Conservation (phyloP, 208 protist genomes). For the Crithidia acanthocephali region DNA sequence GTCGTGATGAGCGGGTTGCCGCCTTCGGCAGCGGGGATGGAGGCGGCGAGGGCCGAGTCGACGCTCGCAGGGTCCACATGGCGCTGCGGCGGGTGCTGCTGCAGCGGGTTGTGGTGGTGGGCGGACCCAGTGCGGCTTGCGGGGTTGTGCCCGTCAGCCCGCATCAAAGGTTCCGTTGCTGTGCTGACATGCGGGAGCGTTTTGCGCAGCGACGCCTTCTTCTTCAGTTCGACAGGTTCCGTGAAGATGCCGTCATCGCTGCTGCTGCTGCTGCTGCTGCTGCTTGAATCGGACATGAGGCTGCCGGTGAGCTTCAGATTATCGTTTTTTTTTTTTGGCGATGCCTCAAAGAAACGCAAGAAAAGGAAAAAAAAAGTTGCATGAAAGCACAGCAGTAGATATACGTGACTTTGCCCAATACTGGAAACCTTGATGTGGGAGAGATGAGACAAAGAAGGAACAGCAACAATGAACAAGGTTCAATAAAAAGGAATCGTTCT, state of each 20-base stretch:
- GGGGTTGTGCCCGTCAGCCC: not conserved
- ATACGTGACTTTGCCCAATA: too few relatives aligned
- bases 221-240: constrained; percentile 17
- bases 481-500: too few relatives aligned
- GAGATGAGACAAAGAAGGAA: too few relatives aligned
- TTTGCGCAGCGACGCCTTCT: not conserved
- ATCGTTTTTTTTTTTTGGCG: constrained; percentile 15
- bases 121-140: not conserved
- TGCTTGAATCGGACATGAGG: constrained; percentile 9
- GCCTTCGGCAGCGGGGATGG: not conserved
- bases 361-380: constrained; percentile 1
- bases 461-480: too few relatives aligned
- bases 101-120: too few relatives aligned
- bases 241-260: constrained; percentile 39
- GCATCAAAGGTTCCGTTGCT: not conserved
- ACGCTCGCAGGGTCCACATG: too few relatives aligned
- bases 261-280: constrained; percentile 12
- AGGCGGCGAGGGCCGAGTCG: too few relatives aligned
- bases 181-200: not conserved
- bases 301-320: not conserved
- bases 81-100: too few relatives aligned
- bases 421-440: too few relatives aligned
- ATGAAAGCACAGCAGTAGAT: too few relatives aligned
- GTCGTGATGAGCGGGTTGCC: not conserved
- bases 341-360: too few relatives aligned